Evolutionary conservation across 768 basidiomycete species (phyloP).

Genomic region (Serendipita vermifera): DNA sequence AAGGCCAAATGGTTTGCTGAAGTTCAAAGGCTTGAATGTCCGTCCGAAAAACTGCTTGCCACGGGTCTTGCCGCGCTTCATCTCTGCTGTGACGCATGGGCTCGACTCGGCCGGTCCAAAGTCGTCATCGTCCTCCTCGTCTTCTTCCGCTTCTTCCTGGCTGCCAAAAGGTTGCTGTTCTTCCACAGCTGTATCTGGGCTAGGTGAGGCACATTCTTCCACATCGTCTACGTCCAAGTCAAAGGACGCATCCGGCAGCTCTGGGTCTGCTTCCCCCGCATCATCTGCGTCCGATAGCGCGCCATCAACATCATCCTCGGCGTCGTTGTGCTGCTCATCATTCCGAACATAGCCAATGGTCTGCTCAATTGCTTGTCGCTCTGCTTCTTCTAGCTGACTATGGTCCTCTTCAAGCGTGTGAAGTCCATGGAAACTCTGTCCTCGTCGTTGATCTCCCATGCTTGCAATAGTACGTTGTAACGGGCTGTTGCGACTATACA

Average conservation of each 20-base stretch:
- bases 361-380: background rate
- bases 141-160: background rate
- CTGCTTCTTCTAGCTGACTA: background rate
- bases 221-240: background rate
- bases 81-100: slow-evolving; percentile 5
- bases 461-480: slow-evolving; percentile 6
- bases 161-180: background rate
- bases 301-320: background rate
- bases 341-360: background rate
- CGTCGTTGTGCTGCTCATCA: background rate
- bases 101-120: background rate
- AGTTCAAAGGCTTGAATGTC: slow-evolving; percentile 1
- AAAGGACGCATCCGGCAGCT: background rate
- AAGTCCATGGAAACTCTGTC: background rate
- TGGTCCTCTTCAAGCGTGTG: slow-evolving; percentile 1
- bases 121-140: background rate
- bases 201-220: too few relatives aligned
- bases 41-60: slow-evolving; percentile 1
- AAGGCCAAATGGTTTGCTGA: too few relatives aligned
- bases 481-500: background rate
- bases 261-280: too few relatives aligned
- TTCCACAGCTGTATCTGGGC: background rate
- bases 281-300: background rate
- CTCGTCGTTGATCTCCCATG: slow-evolving; percentile 14
- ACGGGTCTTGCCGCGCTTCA: background rate